A percentile compares a stretch with the other conserved stretches of the same genome.
These are phyloP conservation scores for Vaccinium macrocarpon DNA, from an alignment of 148 eudicot species.

Conservation along the genomic window DNA sequence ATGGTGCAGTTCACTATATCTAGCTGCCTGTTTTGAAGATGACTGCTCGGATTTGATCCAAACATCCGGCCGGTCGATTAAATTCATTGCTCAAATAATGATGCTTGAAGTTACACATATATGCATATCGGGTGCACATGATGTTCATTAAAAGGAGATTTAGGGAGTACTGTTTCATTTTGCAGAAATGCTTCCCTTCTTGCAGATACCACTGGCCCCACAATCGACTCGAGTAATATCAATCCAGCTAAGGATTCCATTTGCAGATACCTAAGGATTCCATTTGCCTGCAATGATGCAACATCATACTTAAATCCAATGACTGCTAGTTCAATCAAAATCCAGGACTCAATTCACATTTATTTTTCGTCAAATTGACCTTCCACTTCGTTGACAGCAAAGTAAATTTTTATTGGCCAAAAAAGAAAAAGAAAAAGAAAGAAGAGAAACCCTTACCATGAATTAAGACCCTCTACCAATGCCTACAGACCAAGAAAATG, in stretches of 20 bases:
- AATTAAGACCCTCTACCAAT: slow-evolving; percentile 36
- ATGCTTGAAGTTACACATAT: not conserved
- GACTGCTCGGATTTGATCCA: too few relatives aligned
- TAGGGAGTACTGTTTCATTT: slow-evolving; percentile 47
- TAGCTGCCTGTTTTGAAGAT: too few relatives aligned
- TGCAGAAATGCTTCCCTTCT: slow-evolving; percentile 40
- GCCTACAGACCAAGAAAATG: slow-evolving; percentile 33
- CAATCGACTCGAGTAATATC: slow-evolving; percentile 58
- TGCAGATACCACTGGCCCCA: slow-evolving; percentile 43
- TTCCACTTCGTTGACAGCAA: slow-evolving; percentile 4
- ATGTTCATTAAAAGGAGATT: not conserved
- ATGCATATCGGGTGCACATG: not conserved
- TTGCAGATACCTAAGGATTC: slow-evolving; percentile 52
- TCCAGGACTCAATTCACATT: not conserved
- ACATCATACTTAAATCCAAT: not conserved
- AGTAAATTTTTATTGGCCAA: not conserved
- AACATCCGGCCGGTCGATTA: too few relatives aligned
- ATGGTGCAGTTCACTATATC: too few relatives aligned
- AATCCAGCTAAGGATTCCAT: slow-evolving; percentile 67
- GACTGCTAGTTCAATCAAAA: not conserved
- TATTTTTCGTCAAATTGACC: not conserved
- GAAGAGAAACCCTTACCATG: slow-evolving; percentile 38
- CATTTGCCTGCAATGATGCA: slow-evolving; percentile 49
- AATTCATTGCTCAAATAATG: not conserved
- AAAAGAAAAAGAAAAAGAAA: not conserved